Evolutionary conservation across 2,329 filamentous ascomycete species (phyloP), one percentile per base, ranked within the genome.

Genomic region (Epichloe gansuensis): DNA sequence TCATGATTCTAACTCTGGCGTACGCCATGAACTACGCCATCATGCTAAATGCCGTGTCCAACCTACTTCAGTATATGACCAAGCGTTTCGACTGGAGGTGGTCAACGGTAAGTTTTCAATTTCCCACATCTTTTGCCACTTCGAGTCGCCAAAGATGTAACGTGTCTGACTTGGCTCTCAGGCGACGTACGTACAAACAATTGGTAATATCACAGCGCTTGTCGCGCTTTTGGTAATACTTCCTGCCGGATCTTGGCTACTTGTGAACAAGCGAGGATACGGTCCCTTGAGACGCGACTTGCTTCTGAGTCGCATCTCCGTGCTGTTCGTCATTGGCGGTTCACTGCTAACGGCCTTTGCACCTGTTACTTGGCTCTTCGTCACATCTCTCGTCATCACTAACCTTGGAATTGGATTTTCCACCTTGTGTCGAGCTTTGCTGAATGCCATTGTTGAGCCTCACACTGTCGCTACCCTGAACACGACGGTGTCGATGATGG

Each of bases 391-490:
- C 34, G 60, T 75, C 23, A 62, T 75, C 13, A 68, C 71, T 12
- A 71, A 71, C 4, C 55, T 76, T 1, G 77, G 78, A 0, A 58
- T 59, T 13, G 76, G 77, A 5, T 69, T 74, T 46, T 50, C 59
- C 0, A 58, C 72, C 0, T 59, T 78, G 1, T 61, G 75, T 17
- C 70, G 78, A 37, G 75, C 72, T 3, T 62, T 81, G 6, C 61
- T 80, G n/a, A 79, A 75, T 45, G 69, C 71, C 9, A 60, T 81
- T 11, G 74, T 82, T 12, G 75, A 78, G 57, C 69, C 72, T 23
- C 72, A 77, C 54, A 73, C 78, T 4, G 68, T 80, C 12, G 78
- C 75, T 23, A 73, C 73, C 0, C 64, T 80, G 25, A 82, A 80
- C 60, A 75, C 74, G 4, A 65, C 76, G 4, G 66, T 82, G 9